A percentile compares a stretch with the other conserved stretches of the same genome.
Conservation (phyloP, 163 green algal genomes). For the Prototheca wickerhamii region DNA sequence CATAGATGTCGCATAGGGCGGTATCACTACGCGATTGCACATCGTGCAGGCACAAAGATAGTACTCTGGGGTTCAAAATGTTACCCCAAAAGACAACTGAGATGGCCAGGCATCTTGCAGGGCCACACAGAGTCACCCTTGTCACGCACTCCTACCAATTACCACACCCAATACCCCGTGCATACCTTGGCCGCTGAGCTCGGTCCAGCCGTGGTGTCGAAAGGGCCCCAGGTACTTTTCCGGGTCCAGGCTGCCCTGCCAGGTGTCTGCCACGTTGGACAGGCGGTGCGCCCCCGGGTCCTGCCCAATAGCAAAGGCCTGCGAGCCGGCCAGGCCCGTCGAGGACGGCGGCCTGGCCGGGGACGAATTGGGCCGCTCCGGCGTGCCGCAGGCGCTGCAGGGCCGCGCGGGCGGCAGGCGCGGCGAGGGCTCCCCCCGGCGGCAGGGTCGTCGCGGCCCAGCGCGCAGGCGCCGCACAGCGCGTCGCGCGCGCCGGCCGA, state of each 20-base stretch:
- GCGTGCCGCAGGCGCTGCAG: background rate
- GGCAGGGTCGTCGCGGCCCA: background rate
- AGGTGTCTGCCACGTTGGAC: slow-evolving; percentile 31
- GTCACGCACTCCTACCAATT: background rate
- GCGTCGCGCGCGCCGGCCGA: background rate
- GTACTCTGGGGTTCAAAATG: background rate
- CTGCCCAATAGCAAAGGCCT: background rate
- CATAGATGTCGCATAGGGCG: no score
- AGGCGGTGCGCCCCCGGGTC: slow-evolving; percentile 25
- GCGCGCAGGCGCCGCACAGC: background rate
- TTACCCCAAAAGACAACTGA: no score
- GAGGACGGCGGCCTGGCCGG: background rate
- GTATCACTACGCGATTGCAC: no score
- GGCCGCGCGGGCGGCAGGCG: background rate
- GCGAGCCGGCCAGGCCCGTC: background rate
- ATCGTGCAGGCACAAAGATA: no score
- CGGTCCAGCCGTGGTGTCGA: slow-evolving; percentile 57
- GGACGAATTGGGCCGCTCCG: background rate
- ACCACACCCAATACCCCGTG: background rate
- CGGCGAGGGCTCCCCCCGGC: background rate
- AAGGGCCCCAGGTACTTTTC: slow-evolving; percentile 47
- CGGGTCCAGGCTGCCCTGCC: slow-evolving; percentile 37
- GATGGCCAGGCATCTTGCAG: no score
- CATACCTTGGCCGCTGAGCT: slow-evolving; percentile 8
- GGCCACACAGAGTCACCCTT: no score